Evolutionary conservation across 148 eudicot species (phyloP).

Genomic region (Spergularia marina): DNA sequence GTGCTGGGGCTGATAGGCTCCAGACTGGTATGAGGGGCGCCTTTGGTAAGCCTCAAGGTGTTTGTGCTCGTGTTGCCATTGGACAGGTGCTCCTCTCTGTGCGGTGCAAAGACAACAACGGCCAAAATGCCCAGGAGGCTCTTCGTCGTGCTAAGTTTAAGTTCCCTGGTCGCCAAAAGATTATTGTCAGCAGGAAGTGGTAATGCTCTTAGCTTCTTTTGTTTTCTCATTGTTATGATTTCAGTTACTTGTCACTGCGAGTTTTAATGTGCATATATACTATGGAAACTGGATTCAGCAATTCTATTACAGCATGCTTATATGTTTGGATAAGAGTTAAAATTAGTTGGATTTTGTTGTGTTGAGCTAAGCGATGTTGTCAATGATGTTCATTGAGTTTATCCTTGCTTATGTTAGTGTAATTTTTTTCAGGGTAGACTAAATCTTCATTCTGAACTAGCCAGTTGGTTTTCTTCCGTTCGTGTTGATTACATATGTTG

Average conservation of each 20-base stretch:
- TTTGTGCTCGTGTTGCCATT: conserved; percentile 40
- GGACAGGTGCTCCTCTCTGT: conserved; percentile 43
- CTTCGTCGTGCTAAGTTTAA: conserved; percentile 49
- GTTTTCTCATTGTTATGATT: background rate
- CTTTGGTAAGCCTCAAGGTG: conserved; percentile 39
- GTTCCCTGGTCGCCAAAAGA: conserved; percentile 51
- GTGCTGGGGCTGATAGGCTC: conserved; percentile 49
- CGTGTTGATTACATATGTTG: no score
- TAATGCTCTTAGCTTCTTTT: background rate
- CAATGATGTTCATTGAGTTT: no score
- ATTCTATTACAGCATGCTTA: no score
- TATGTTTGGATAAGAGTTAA: no score
- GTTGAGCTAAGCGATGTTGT: no score
- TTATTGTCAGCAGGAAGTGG: conserved; percentile 43
- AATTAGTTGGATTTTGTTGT: no score
- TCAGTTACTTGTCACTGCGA: background rate
- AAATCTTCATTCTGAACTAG: no score
- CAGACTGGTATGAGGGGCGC: conserved; percentile 48
- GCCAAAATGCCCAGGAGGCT: conserved; percentile 35
- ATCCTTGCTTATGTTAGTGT: no score
- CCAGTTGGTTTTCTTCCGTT: no score
- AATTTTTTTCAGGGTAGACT: background rate
- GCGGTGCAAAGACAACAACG: conserved; percentile 38
- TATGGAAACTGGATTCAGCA: background rate
- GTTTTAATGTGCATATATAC: background rate